A percentile compares a stretch with the other conserved stretches of the same genome.
Evolutionary conservation across 148 eudicot genomes (phyloP).

Genomic region (Euryodendron excelsum): DNA sequence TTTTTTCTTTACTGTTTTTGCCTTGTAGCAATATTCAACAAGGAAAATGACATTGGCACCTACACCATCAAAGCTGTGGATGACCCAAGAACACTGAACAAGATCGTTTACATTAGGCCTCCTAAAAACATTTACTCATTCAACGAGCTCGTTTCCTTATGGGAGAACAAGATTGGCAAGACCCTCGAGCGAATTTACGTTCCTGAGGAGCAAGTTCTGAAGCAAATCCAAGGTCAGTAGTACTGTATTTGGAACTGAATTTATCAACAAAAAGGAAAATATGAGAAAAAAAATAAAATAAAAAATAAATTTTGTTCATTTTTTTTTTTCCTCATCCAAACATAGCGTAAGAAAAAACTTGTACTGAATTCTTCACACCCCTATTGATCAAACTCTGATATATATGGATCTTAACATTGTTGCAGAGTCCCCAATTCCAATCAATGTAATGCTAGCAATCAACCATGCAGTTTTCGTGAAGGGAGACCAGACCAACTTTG

Average conservation of each 20-base stretch:
- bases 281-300: no score
- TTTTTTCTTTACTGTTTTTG: background rate
- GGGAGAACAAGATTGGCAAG: constrained; percentile 16
- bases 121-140: constrained; percentile 4
- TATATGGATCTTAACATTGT: no score
- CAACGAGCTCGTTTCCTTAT: constrained; percentile 10
- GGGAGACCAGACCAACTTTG: constrained; percentile 9
- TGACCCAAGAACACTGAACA: constrained; percentile 17
- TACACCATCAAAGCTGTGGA: constrained; percentile 15
- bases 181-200: constrained; percentile 8
- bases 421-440: constrained; percentile 7
- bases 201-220: constrained; percentile 11
- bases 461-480: background rate
- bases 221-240: constrained; percentile 3
- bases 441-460: background rate
- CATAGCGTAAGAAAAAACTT: no score
- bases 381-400: background rate
- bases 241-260: no score
- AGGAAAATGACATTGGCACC: constrained; percentile 9
- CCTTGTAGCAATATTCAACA: background rate
- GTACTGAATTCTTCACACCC: background rate
- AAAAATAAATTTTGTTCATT: no score
- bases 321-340: no score
- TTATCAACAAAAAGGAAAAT: no score
- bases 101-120: constrained; percentile 14